A percentile compares a stretch with the other conserved stretches of the same genome.
Conservation (phyloP, 2,329 filamentous ascomycete species). For the Claviceps monticola region DNA sequence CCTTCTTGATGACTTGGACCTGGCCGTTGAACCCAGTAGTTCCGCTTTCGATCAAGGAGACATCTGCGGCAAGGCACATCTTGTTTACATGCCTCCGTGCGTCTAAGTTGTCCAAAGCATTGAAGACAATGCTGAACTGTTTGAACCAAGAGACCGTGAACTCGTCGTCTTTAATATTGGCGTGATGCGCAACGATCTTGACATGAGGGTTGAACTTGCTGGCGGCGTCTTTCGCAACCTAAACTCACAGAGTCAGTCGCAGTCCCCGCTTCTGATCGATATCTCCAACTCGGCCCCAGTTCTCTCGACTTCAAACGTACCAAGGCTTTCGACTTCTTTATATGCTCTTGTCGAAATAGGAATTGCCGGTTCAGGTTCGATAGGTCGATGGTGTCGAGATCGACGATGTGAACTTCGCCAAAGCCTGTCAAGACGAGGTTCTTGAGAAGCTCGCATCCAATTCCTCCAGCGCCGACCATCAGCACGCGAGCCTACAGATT, state of each 20-base stretch:
- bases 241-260: constrained; percentile 7
- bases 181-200: constrained; percentile 78
- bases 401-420: constrained; percentile 84
- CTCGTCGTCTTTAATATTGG: constrained; percentile 80
- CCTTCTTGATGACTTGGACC: constrained; percentile 91
- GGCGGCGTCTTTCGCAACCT: constrained; percentile 89
- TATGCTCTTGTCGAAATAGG: constrained; percentile 89
- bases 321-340: constrained; percentile 91
- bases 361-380: constrained; percentile 98
- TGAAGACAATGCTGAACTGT: constrained; percentile 77
- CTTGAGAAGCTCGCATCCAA: constrained; percentile 94
- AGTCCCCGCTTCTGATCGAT: constrained; percentile 5
- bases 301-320: constrained; percentile 34
- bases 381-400: constrained; percentile 95
- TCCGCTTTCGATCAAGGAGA: constrained; percentile 88
- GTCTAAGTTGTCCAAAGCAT: constrained; percentile 90
- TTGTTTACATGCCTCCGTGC: constrained; percentile 89
- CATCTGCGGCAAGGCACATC: constrained; percentile 86
- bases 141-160: constrained; percentile 87
- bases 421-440: constrained; percentile 88
- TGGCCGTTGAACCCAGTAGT: constrained; percentile 97
- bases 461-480: constrained; percentile 92
- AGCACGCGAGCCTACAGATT: constrained; percentile 59
- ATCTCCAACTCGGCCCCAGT: background rate
- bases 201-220: constrained; percentile 80